Evolutionary conservation across 1,139 yeast genomes (phyloP).

Genomic region (Candida glucosophila): DNA sequence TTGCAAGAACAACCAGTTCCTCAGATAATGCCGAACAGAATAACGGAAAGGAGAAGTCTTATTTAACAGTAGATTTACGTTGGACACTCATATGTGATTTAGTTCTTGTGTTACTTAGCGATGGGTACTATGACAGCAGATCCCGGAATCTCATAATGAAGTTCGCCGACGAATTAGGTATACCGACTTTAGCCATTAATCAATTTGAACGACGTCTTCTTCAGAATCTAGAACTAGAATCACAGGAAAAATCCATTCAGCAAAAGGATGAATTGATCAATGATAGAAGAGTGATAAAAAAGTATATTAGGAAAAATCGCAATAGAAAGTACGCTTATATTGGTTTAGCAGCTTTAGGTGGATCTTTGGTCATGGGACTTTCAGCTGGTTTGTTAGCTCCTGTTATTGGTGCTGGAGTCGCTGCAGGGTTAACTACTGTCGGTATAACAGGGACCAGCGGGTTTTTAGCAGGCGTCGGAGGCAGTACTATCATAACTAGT

Average conservation of each 20-base stretch:
- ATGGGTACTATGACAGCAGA: constrained; percentile 83
- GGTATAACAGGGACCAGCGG: constrained; percentile 91
- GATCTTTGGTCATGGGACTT: constrained; percentile 86
- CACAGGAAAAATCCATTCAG: constrained; percentile 41
- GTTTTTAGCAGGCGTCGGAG: constrained; percentile 94
- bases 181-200: constrained; percentile 55
- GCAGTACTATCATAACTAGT: constrained; percentile 88
- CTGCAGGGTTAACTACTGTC: constrained; percentile 92
- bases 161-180: constrained; percentile 56
- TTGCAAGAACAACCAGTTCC: constrained; percentile 3
- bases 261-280: constrained; percentile 66
- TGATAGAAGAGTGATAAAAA: constrained; percentile 63
- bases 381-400: constrained; percentile 97
- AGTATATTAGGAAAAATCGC: constrained; percentile 56
- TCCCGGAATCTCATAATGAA: constrained; percentile 66
- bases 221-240: constrained; percentile 82
- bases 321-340: constrained; percentile 73
- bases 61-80: constrained; percentile 57
- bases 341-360: constrained; percentile 96
- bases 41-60: no score
- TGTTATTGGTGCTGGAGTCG: constrained; percentile 95
- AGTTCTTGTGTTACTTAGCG: constrained; percentile 69
- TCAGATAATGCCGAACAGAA: constrained; percentile 4
- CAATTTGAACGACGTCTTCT: constrained; percentile 90
- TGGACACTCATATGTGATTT: constrained; percentile 94